These are phyloP conservation scores for Cystoderma amianthinum DNA, from an alignment of 768 basidiomycete species.

Conservation along the genomic window DNA sequence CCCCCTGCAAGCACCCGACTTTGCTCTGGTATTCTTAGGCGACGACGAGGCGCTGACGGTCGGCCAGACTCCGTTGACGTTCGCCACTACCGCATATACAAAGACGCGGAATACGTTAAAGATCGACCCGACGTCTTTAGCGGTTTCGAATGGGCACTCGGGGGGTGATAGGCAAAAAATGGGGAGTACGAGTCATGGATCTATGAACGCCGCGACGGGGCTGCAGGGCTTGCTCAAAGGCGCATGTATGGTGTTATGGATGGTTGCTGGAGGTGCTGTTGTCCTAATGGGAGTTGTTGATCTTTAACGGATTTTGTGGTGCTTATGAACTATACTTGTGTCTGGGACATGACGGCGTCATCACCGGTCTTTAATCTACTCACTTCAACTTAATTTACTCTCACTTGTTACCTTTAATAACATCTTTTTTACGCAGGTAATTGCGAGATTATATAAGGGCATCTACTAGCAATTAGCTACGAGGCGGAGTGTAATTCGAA, in stretches of 20 bases:
- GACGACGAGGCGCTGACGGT: conserved; percentile 23
- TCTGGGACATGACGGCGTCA: no score
- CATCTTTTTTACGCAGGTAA: no score
- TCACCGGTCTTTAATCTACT: no score
- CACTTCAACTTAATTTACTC: no score
- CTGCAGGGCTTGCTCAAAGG: neutral
- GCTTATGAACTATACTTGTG: no score
- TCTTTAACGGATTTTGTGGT: no score
- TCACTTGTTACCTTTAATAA: no score
- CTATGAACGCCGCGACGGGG: conserved; percentile 11
- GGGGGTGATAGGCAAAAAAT: conserved; percentile 15
- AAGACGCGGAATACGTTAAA: conserved; percentile 48
- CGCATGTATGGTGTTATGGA: neutral
- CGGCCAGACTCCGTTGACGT: conserved; percentile 25
- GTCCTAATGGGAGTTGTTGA: neutral
- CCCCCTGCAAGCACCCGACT: conserved; percentile 52
- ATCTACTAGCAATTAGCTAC: no score
- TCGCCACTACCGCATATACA: conserved; percentile 52
- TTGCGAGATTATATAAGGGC: no score
- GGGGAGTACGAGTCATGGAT: conserved; percentile 26
- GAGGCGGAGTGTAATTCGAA: no score
- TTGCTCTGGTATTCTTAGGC: conserved; percentile 62
- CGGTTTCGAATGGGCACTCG: conserved; percentile 41
- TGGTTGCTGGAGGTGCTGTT: neutral
- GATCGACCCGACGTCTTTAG: conserved; percentile 46